Base-by-base conservation (phyloP, 495 filamentous ascomycete genomes). In the Aspergillus saccharolyticus region DNA sequence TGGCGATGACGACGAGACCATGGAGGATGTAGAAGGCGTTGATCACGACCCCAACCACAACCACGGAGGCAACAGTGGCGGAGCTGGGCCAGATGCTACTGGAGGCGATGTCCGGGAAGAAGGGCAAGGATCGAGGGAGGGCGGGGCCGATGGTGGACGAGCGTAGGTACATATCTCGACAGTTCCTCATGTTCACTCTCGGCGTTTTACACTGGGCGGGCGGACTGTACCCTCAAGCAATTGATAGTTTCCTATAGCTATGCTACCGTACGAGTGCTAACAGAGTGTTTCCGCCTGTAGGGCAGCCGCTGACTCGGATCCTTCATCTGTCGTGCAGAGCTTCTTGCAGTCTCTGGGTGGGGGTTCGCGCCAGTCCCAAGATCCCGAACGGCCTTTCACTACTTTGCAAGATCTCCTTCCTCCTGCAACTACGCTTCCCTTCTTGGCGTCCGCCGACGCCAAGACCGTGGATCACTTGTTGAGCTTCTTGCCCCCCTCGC, bases 71-170 rank as follows among this genome's bases (percentile, higher is more conserved):
- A 83, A 82, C 58, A 82, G 80, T 61, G 89, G 90, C 39, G 91
- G 91, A 52, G 91, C 91, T 58, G 91, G 90, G 30, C 76, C 88
- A 15, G 91, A 81, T 71, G 89, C 91, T 46, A 94, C 91, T 0
- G 93, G 91, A 12, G 91, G 91, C 39, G 90, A 97, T 72, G 77
- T 96, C 54, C 80, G 93, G 66, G 86, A 94, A 65, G 94, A 97
- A 67, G 95, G 95, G 55, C 85, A 89, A 71, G 85, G 84, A 58
- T 83, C 90, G 24, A 79, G 94, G 71, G 90, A 96, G 66, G 94
- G 92, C 53, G 95, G 95, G 66, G 91, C 89, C 55, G 93, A 97
- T 74, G 94, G 95, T 60, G 95, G 89, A 74, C 83, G 92, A 96
- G 92, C 93, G 94, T 98, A 97, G 94, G 94, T 97, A 74, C 77